Percentiles rank a stretch among this genome's conserved stretches.
These are phyloP conservation scores for Sporodiniella umbellata DNA, from an alignment of 371 early-diverging fungal species.

Conservation along the genomic window DNA sequence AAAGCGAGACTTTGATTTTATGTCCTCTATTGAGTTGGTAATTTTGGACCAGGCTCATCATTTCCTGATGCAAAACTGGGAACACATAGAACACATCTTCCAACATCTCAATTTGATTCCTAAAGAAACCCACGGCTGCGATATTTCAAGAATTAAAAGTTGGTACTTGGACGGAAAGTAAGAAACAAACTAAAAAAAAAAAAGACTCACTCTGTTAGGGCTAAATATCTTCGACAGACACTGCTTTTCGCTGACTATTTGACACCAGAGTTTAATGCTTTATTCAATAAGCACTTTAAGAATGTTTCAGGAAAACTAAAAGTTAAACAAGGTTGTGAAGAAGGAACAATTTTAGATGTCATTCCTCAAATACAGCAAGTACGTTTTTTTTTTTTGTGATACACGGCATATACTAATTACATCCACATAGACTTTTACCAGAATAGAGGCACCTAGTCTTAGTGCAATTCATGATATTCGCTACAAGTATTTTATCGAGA, in stretches of 20 bases:
- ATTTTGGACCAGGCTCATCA: constrained; percentile 86
- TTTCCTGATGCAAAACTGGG: constrained; percentile 98
- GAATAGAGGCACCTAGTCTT: constrained; percentile 59
- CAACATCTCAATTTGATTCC: constrained; percentile 84
- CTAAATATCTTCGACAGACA: constrained; percentile 86
- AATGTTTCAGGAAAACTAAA: constrained; percentile 80
- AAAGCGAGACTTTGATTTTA: constrained; percentile 87
- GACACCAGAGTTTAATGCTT: constrained; percentile 86
- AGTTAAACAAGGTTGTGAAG: constrained; percentile 55
- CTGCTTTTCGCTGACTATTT: constrained; percentile 74
- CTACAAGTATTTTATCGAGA: constrained; percentile 83
- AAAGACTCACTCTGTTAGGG: no score
- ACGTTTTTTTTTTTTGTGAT: neutral
- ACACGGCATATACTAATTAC: neutral
- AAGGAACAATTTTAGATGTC: constrained; percentile 76
- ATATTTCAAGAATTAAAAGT: constrained; percentile 88
- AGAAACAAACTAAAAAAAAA: no score
- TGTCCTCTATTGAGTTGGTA: constrained; percentile 89
- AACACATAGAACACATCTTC: constrained; percentile 85
- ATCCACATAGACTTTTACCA: constrained; percentile 54
- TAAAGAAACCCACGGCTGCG: constrained; percentile 83
- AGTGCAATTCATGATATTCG: constrained; percentile 73
- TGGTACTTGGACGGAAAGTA: constrained; percentile 84
- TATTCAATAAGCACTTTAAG: constrained; percentile 72
- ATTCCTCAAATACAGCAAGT: constrained; percentile 78